Conservation (phyloP, 352 stramenopile species). For the Globisporangium viniferum region DNA sequence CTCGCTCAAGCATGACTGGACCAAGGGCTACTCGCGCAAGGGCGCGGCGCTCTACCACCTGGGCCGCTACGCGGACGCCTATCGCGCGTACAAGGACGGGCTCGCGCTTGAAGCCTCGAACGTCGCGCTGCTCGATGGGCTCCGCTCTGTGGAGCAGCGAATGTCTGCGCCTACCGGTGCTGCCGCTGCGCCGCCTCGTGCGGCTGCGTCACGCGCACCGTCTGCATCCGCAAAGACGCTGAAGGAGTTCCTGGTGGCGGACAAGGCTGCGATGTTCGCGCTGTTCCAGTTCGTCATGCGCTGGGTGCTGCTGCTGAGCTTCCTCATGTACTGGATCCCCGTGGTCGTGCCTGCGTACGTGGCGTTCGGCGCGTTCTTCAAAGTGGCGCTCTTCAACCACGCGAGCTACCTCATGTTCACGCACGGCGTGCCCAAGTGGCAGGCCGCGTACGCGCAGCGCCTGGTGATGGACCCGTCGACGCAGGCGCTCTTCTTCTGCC, state of each 20-base stretch:
- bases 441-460: constrained; percentile 74
- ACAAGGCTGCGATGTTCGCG: constrained; percentile 70
- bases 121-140: constrained; percentile 62
- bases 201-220: constrained; percentile 16
- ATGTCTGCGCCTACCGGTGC: constrained; percentile 26
- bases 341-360: constrained; percentile 34
- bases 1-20: constrained; percentile 67
- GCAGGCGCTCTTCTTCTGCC: constrained; percentile 82
- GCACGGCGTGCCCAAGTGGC: constrained; percentile 68
- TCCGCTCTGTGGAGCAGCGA: constrained; percentile 57
- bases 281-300: constrained; percentile 70
- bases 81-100: constrained; percentile 77
- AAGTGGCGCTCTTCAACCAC: constrained; percentile 78
- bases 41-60: constrained; percentile 70
- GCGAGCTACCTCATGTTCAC: constrained; percentile 77
- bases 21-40: constrained; percentile 87
- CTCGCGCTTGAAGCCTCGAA: constrained; percentile 61
- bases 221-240: constrained; percentile 33
- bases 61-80: constrained; percentile 63
- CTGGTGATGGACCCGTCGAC: constrained; percentile 78
- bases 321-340: constrained; percentile 74
- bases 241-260: constrained; percentile 44
- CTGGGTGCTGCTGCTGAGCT: constrained; percentile 56
- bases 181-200: neutral
- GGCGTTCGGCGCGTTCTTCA: constrained; percentile 78